Evolutionary conservation across 305 asterid genomes (phyloP), one percentile per base, ranked within the genome.

Genomic region (Fraxinus angustifolia): DNA sequence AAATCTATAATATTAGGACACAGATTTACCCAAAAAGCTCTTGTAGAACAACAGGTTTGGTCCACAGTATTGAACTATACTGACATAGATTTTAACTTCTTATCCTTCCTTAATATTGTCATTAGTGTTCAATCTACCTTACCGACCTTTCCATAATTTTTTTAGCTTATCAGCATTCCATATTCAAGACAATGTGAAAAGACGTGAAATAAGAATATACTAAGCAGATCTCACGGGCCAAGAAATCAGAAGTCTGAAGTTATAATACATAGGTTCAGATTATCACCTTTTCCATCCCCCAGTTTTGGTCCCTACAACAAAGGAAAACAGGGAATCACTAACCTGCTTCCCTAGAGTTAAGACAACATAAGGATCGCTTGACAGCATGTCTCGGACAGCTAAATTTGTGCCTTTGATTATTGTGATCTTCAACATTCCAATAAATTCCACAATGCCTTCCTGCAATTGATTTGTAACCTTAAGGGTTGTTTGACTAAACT

Each of bases 291-390:
- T 19, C 30, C 1, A 60, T 60, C 14, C 31, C 23, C 31, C 31
- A 60, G 70, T 58, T 56, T 75, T 36, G 3, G 45, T 42, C 4
- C 6, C 38, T 35, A 50, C 36, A 28, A 11, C 48, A 23, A 68
- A 23, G 19, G 30, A 70, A 40, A 79, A 78, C 72, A 83, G 17
- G 19, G 35, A 16, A 34, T 12, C 4, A 79, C 86, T 75, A 80
- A 94, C 99, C 97, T 94, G 98, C 70, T 90, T 89, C 33, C 99
- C 99, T 45, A 95, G 94, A 68, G 83, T 85, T 84, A 94, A 77
- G 84, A 95, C 93, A 78, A 95, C 97, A 79, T 95, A 95, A 3
- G 99, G 99, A 88, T 95, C 99, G 82, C 99, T 95, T 40, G 99
- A 88, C 62, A 93, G 90, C 97, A 94, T 90, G 85, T 95, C 99